Evolutionary conservation across 257 asterid genomes (phyloP).

Genomic region (Cordia subcordata): DNA sequence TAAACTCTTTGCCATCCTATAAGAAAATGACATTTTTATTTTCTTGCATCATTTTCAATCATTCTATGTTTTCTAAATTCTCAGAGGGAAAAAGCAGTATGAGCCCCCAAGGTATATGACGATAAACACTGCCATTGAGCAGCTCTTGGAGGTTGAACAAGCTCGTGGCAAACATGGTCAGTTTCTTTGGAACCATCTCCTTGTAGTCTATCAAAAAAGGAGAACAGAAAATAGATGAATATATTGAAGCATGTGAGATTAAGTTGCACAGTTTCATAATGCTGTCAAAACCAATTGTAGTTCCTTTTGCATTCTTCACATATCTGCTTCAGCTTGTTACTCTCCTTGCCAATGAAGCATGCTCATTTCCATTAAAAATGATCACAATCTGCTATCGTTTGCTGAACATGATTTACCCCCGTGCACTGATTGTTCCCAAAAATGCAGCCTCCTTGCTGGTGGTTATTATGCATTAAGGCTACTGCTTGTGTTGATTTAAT

Average conservation of each 20-base stretch:
- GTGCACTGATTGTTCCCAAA: too few relatives aligned
- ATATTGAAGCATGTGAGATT: too few relatives aligned
- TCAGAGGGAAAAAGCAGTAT: slow-evolving; percentile 78
- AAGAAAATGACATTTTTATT: background rate
- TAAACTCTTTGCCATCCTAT: background rate
- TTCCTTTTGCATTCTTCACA: too few relatives aligned
- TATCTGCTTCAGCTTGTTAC: background rate
- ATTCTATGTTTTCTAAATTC: slow-evolving; percentile 8
- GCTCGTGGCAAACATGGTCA: slow-evolving; percentile 54
- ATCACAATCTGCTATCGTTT: too few relatives aligned
- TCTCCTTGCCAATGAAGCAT: background rate
- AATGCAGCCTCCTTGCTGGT: too few relatives aligned
- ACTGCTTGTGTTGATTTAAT: too few relatives aligned
- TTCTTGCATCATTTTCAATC: background rate
- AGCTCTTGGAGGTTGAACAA: slow-evolving; percentile 81
- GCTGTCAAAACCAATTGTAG: too few relatives aligned
- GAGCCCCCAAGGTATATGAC: slow-evolving; percentile 93
- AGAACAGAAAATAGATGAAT: too few relatives aligned
- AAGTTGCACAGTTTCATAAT: too few relatives aligned
- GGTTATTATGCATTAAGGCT: too few relatives aligned
- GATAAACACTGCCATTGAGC: slow-evolving; percentile 77
- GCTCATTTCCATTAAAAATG: too few relatives aligned
- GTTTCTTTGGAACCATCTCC: background rate
- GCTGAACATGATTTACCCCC: too few relatives aligned
- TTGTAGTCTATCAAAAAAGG: background rate